These are phyloP conservation scores for Sporothrix dimorphospora DNA, from an alignment of 2,329 filamentous ascomycete species.

Conservation along the genomic window DNA sequence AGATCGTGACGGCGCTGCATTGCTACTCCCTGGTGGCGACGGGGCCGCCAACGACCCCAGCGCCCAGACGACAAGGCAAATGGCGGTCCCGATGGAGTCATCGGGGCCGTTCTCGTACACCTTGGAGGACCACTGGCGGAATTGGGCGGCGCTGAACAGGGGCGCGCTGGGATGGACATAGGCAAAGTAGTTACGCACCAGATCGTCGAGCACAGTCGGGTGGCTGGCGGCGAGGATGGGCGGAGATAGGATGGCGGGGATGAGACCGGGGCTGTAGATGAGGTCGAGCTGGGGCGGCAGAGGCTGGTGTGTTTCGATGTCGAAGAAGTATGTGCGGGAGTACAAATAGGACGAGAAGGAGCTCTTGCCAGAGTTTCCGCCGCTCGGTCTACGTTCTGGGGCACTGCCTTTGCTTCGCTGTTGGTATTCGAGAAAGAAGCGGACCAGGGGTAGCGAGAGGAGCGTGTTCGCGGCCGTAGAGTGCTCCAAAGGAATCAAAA, in stretches of 20 bases:
- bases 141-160: conserved; percentile 40
- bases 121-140: conserved; percentile 39
- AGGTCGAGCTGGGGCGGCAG: conserved; percentile 40
- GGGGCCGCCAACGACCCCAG: conserved; percentile 36
- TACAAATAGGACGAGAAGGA: conserved; percentile 30
- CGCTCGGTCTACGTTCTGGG: neutral
- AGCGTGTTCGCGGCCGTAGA: conserved; percentile 42
- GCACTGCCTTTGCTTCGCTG: neutral
- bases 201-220: conserved; percentile 38
- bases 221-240: conserved; percentile 32
- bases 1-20: neutral
- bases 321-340: conserved; percentile 42
- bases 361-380: neutral
- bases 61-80: conserved; percentile 45
- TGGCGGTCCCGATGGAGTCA: conserved; percentile 39
- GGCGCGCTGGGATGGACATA: conserved; percentile 44
- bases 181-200: conserved; percentile 42
- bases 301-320: conserved; percentile 41
- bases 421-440: conserved; percentile 39
- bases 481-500: conserved; percentile 44
- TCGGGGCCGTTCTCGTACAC: conserved; percentile 36
- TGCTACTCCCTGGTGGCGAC: neutral
- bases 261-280: conserved; percentile 32
- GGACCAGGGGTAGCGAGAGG: conserved; percentile 42
- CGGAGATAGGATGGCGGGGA: neutral